These are phyloP conservation scores for Penicillium sp. DNA, from an alignment of 2,329 filamentous ascomycete genomes.

Conservation along the genomic window DNA sequence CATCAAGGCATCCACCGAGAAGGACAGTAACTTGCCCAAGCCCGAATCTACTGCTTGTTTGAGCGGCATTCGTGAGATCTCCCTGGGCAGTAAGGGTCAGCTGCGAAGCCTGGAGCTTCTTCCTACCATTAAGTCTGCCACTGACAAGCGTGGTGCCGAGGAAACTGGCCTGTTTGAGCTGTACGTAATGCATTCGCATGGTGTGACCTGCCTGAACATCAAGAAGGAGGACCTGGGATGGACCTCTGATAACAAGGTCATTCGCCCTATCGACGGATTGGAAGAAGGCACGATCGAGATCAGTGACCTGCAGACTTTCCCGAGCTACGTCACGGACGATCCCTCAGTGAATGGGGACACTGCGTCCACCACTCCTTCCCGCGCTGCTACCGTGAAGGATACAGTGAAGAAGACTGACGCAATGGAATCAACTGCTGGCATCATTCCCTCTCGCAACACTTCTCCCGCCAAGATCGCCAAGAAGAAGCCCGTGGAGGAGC, in stretches of 20 bases:
- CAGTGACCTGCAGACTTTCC: conserved; percentile 60
- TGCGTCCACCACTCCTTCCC: conserved; percentile 30
- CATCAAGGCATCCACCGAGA: conserved; percentile 71
- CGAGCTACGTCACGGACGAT: conserved; percentile 41
- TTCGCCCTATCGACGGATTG: conserved; percentile 73
- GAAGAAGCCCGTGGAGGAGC: conserved; percentile 43
- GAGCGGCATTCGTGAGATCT: conserved; percentile 94
- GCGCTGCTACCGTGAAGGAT: conserved; percentile 34
- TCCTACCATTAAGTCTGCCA: conserved; percentile 55
- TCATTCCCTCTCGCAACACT: conserved; percentile 28
- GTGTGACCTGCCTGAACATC: conserved; percentile 84
- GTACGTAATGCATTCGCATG: conserved; percentile 96
- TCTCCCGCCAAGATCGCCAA: conserved; percentile 42
- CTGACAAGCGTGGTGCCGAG: conserved; percentile 56
- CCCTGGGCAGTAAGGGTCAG: conserved; percentile 79
- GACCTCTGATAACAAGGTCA: conserved; percentile 84
- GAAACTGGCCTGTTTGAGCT: conserved; percentile 85
- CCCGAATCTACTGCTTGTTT: conserved; percentile 96
- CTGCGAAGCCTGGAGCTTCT: conserved; percentile 90
- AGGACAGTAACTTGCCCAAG: conserved; percentile 70
- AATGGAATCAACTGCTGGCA: conserved; percentile 24
- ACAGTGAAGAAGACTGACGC: conserved; percentile 36
- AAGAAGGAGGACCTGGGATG: conserved; percentile 89
- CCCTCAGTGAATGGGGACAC: conserved; percentile 48
- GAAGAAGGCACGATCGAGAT: conserved; percentile 72